Evolutionary conservation across 345 rosid species (phyloP).

Genomic region (Clausena lansium): DNA sequence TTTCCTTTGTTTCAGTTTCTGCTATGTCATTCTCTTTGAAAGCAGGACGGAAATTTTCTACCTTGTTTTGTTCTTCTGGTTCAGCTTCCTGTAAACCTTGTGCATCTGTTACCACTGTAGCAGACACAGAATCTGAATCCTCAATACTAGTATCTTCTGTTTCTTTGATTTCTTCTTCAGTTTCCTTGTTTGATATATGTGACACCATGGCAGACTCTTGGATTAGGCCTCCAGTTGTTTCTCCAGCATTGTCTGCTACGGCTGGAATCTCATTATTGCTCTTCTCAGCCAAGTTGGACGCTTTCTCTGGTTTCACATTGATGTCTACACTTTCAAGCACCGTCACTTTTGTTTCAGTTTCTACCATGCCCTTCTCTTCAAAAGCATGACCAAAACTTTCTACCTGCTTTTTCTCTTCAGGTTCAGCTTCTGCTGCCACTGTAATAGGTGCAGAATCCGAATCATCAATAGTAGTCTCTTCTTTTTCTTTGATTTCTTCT

Average conservation of each 20-base stretch:
- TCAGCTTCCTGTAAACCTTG: slow-evolving; percentile 10
- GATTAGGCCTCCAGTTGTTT: slow-evolving; percentile 9
- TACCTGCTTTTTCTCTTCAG: slow-evolving; percentile 21
- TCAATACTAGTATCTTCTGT: neutral
- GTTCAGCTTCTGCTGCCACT: slow-evolving; percentile 12
- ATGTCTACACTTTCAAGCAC: neutral
- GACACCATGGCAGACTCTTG: slow-evolving; percentile 4
- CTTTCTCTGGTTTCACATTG: slow-evolving; percentile 12
- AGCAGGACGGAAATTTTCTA: slow-evolving; percentile 14
- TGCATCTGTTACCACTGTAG: slow-evolving; percentile 21
- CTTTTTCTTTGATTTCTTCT: slow-evolving; percentile 19
- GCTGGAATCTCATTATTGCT: slow-evolving; percentile 3
- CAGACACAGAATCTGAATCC: slow-evolving; percentile 5
- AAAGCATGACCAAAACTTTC: slow-evolving; percentile 16
- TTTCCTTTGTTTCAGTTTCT: slow-evolving; percentile 7
- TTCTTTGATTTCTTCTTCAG: slow-evolving; percentile 18
- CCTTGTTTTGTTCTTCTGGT: slow-evolving; percentile 22
- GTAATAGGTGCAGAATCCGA: neutral
- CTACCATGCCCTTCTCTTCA: slow-evolving; percentile 15
- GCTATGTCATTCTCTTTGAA: slow-evolving; percentile 17
- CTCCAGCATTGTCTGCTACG: slow-evolving; percentile 5
- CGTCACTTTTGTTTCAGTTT: slow-evolving; percentile 6
- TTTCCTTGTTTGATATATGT: neutral
- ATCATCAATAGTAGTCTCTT: neutral
- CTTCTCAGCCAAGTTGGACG: slow-evolving; percentile 9